Conservation (phyloP, 306 rosid species). For the Lotus japonicus region DNA sequence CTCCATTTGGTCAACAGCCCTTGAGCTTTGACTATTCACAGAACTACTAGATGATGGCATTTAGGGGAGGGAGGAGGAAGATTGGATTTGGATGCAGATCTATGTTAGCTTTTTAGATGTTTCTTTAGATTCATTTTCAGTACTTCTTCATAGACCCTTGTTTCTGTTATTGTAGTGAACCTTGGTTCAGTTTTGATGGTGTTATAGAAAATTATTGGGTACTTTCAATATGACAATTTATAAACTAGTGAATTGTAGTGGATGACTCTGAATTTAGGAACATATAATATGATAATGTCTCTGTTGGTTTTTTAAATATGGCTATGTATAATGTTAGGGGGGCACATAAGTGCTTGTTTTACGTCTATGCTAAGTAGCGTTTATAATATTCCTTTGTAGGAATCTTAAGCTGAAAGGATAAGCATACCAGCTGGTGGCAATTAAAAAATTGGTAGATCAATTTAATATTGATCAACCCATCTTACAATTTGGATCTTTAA, state of each 20-base stretch:
- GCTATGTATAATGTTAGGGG: not conserved
- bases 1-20: slow-evolving; percentile 88
- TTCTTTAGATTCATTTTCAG: slow-evolving; percentile 26
- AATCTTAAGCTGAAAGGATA: not conserved
- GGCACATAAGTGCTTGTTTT: not conserved
- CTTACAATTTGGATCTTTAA: not conserved
- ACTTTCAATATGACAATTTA: slow-evolving; percentile 10
- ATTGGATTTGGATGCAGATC: slow-evolving; percentile 30
- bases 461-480: not conserved
- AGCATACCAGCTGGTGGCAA: not conserved
- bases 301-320: not conserved
- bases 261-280: slow-evolving; percentile 12
- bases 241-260: slow-evolving; percentile 32
- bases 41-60: slow-evolving; percentile 40
- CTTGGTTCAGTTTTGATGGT: slow-evolving; percentile 28
- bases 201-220: slow-evolving; percentile 19
- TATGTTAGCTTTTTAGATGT: slow-evolving; percentile 25
- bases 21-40: slow-evolving; percentile 84
- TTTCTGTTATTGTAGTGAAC: slow-evolving; percentile 29
- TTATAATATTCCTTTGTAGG: not conserved
- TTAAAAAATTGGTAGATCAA: not conserved
- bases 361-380: not conserved
- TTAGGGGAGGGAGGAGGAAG: slow-evolving; percentile 15
- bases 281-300: slow-evolving; percentile 8
- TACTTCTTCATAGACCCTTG: slow-evolving; percentile 30